Evolutionary conservation across 2,329 filamentous ascomycete genomes (phyloP).

Genomic region (Pseudocercospora musae): DNA sequence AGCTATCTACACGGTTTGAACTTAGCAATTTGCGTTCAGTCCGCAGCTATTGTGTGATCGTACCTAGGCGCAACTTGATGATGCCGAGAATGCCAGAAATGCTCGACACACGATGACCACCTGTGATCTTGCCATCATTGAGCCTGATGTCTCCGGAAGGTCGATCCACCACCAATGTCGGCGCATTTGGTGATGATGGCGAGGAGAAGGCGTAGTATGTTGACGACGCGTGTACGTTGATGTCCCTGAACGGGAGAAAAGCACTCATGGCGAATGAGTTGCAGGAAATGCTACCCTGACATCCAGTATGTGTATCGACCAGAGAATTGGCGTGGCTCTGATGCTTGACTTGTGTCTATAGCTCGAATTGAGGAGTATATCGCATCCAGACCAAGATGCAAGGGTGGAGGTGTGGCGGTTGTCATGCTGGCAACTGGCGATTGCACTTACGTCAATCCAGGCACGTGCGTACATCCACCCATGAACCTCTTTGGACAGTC

Average conservation of each 20-base stretch:
- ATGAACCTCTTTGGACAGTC: not conserved
- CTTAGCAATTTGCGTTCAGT: conserved; percentile 10
- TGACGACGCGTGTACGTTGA: conserved; percentile 89
- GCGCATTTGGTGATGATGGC: conserved; percentile 85
- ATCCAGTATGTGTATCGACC: not conserved
- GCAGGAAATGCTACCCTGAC: not conserved
- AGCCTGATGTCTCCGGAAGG: conserved; percentile 88
- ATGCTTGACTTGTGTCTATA: not conserved
- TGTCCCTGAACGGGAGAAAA: conserved; percentile 80
- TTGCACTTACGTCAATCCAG: conserved; percentile 6
- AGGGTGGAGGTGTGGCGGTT: not conserved
- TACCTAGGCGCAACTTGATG: conserved; percentile 89
- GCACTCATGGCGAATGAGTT: conserved; percentile 43
- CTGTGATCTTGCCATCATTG: conserved; percentile 71
- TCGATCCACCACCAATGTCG: conserved; percentile 82
- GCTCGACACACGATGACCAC: conserved; percentile 83
- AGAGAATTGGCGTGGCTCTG: not conserved
- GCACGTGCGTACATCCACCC: conserved; percentile 6
- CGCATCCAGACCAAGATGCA: not conserved
- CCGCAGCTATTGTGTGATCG: conserved; percentile 18
- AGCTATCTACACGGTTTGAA: conserved; percentile 67
- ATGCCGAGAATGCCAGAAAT: conserved; percentile 93
- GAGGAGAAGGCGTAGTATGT: conserved; percentile 96
- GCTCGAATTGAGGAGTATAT: not conserved
- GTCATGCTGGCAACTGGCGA: not conserved